Evolutionary conservation across 2,329 filamentous ascomycete species (phyloP).

Genomic region (Fusarium miscanthi): DNA sequence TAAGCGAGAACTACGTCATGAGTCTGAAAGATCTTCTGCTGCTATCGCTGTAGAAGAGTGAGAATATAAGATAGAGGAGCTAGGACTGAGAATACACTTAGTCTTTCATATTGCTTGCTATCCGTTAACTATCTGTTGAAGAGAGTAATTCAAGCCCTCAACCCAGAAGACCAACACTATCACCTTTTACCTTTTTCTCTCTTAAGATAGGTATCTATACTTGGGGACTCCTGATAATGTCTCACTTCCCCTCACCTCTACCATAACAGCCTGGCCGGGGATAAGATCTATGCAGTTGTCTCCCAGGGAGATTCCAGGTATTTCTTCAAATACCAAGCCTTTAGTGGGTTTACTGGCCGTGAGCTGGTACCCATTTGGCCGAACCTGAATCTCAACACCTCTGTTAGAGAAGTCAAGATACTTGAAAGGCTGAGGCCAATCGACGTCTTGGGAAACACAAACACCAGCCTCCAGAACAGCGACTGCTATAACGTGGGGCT

Average conservation of each 20-base stretch:
- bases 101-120: no score
- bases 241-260: fast-evolving
- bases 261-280: constrained; percentile 53
- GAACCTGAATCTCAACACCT: constrained; percentile 49
- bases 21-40: not conserved
- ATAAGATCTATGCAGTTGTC: constrained; percentile 70
- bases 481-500: not conserved
- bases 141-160: no score
- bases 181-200: not conserved
- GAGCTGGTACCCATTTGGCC: constrained; percentile 42
- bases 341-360: constrained; percentile 62
- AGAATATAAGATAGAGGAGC: not conserved
- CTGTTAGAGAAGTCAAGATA: constrained; percentile 64
- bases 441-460: constrained; percentile 51
- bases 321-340: constrained; percentile 65
- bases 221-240: not conserved
- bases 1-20: not conserved
- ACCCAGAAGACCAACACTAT: no score
- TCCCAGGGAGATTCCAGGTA: constrained; percentile 55
- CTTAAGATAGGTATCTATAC: not conserved
- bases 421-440: constrained; percentile 73
- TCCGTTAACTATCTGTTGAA: no score
- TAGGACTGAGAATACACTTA: no score
- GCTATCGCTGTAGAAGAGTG: not conserved
- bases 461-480: not conserved